Evolutionary conservation across 2,329 filamentous ascomycete species (phyloP).

Genomic region (Fusarium compactum): DNA sequence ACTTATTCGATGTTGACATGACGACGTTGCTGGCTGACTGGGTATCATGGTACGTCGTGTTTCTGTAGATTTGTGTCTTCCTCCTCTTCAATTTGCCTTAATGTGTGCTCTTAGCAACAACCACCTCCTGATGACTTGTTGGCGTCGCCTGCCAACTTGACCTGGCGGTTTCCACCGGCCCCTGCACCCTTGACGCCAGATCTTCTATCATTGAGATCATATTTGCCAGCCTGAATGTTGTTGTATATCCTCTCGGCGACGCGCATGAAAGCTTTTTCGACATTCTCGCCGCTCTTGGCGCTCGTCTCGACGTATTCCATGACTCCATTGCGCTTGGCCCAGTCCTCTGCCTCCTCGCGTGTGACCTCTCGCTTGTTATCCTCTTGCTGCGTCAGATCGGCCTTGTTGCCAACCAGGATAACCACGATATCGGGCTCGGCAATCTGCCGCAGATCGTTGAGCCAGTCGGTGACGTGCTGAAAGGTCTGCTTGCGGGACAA

Average conservation of each 20-base stretch:
- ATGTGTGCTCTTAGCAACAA: slow-evolving; percentile 59
- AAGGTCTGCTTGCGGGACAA: slow-evolving; percentile 90
- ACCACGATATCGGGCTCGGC: slow-evolving; percentile 96
- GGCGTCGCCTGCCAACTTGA: slow-evolving; percentile 61
- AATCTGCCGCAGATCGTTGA: slow-evolving; percentile 92
- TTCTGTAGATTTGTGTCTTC: slow-evolving; percentile 35
- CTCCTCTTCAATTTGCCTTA: slow-evolving; percentile 20
- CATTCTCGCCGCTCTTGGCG: slow-evolving; percentile 93
- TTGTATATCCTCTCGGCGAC: slow-evolving; percentile 96
- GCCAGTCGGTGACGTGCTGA: slow-evolving; percentile 89
- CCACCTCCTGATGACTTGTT: slow-evolving; percentile 56
- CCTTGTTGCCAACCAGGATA: slow-evolving; percentile 95
- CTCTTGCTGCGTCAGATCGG: slow-evolving; percentile 74
- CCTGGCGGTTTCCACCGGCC: slow-evolving; percentile 60
- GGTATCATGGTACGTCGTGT: slow-evolving; percentile 50
- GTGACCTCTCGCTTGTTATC: slow-evolving; percentile 83
- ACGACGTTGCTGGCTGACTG: slow-evolving; percentile 42
- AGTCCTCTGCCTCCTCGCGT: slow-evolving; percentile 85
- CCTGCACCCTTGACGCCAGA: slow-evolving; percentile 87
- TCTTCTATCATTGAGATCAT: slow-evolving; percentile 92
- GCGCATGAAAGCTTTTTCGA: slow-evolving; percentile 92
- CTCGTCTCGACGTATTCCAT: slow-evolving; percentile 96
- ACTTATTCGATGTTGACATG: slow-evolving; percentile 44
- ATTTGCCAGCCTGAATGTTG: slow-evolving; percentile 95
- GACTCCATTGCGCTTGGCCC: slow-evolving; percentile 87